Evolutionary conservation across 352 stramenopile species (phyloP).

Genomic region (Phytophthora meadii): DNA sequence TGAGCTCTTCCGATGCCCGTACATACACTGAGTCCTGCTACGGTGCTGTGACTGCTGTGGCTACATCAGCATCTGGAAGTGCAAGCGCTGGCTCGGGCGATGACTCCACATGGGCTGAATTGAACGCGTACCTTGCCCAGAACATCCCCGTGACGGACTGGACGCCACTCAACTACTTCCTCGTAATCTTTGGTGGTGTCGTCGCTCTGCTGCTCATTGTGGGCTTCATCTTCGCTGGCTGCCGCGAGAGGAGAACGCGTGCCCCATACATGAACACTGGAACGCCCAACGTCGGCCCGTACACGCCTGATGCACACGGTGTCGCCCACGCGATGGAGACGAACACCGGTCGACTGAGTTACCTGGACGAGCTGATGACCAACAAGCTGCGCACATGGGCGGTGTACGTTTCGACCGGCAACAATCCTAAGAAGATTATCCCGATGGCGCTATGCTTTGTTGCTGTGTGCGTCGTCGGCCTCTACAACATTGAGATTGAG

Average conservation of each 20-base stretch:
- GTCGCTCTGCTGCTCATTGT: slow-evolving; percentile 48
- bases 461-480: slow-evolving; percentile 41
- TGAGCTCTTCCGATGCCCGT: slow-evolving; percentile 42
- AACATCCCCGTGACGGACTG: slow-evolving; percentile 56
- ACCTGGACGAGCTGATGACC: slow-evolving; percentile 55
- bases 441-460: slow-evolving; percentile 43
- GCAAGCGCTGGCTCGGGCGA: slow-evolving; percentile 15
- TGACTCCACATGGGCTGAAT: slow-evolving; percentile 45
- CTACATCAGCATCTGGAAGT: slow-evolving; percentile 26
- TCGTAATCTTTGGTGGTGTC: slow-evolving; percentile 53
- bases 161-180: slow-evolving; percentile 55
- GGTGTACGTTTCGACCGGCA: slow-evolving; percentile 45
- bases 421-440: slow-evolving; percentile 53
- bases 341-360: slow-evolving; percentile 37
- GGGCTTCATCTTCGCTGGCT: slow-evolving; percentile 47
- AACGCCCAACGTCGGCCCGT: slow-evolving; percentile 31
- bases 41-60: slow-evolving; percentile 20
- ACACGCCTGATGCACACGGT: slow-evolving; percentile 27
- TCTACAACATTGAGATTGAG: slow-evolving; percentile 59
- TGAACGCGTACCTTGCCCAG: slow-evolving; percentile 45
- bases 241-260: slow-evolving; percentile 34
- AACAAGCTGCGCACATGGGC: slow-evolving; percentile 51
- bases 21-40: slow-evolving; percentile 55
- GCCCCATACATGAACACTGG: slow-evolving; percentile 20
- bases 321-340: slow-evolving; percentile 33